Conservation (phyloP, 1,139 yeast species). For the Pneumocystis wakefieldiae region DNA sequence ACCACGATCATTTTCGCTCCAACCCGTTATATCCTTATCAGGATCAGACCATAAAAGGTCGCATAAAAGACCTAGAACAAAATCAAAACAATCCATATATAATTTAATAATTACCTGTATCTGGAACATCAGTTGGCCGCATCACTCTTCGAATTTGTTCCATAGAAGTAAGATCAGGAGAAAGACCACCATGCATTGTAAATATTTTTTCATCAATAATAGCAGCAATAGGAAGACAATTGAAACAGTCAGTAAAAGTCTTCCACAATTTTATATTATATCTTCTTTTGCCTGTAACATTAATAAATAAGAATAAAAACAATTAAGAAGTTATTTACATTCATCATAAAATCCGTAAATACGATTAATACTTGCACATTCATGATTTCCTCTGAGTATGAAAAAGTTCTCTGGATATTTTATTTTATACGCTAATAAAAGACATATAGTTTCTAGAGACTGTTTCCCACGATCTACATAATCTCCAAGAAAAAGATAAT, state of each 20-base stretch:
- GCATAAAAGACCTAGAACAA: constrained; percentile 65
- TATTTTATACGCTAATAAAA: constrained; percentile 84
- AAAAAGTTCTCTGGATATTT: constrained; percentile 96
- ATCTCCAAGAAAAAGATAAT: constrained; percentile 87
- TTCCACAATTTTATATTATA: constrained; percentile 96
- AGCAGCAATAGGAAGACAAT: constrained; percentile 95
- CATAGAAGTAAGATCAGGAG: constrained; percentile 93
- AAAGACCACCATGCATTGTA: constrained; percentile 96
- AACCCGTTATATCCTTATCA: constrained; percentile 90
- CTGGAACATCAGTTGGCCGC: constrained; percentile 98
- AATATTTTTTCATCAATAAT: constrained; percentile 93
- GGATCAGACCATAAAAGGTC: constrained; percentile 98
- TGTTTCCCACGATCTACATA: constrained; percentile 98
- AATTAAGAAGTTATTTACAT: constrained; percentile 33
- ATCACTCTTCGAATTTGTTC: constrained; percentile 95
- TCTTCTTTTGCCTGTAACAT: constrained; percentile 49
- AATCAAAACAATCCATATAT: neutral
- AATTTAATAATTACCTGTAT: constrained; percentile 21
- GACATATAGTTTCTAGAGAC: constrained; percentile 84
- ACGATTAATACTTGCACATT: constrained; percentile 92
- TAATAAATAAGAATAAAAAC: neutral
- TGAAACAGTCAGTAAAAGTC: constrained; percentile 93
- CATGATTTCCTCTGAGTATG: constrained; percentile 90
- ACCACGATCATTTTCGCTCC: constrained; percentile 98
- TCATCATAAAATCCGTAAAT: constrained; percentile 96